phyloP scores from a whole-genome alignment of 2,329 filamentous ascomycete species.

The Mariannaea elegans region DNA sequence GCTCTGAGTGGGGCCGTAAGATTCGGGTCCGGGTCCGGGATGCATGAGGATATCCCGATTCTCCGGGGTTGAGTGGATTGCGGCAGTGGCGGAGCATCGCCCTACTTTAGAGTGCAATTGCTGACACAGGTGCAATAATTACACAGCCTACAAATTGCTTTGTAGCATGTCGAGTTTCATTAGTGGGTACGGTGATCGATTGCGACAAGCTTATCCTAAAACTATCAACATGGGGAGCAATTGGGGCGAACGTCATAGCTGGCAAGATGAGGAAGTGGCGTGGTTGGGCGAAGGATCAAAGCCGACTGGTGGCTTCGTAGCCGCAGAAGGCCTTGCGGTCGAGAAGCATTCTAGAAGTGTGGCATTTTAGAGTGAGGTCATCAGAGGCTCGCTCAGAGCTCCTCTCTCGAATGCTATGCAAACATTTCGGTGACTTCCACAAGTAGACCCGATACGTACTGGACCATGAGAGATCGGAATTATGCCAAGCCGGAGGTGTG shows the following conservation, averaged over 20 bases:
- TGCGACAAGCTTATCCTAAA: background rate
- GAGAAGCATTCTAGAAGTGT: conserved; percentile 16
- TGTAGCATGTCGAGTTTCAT: background rate
- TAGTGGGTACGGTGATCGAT: too few species aligned
- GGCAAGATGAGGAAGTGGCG: background rate
- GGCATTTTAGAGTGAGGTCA: background rate
- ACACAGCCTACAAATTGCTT: conserved; percentile 1
- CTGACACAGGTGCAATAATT: background rate
- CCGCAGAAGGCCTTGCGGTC: background rate
- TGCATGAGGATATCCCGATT: conserved; percentile 1
- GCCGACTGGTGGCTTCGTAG: conserved; percentile 4
- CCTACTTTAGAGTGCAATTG: background rate
- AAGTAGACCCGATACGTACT: background rate
- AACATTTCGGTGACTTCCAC: conserved; percentile 4
- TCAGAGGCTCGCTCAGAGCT: background rate
- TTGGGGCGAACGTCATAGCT: background rate
- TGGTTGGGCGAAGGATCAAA: conserved; percentile 3
- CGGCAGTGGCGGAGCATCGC: conserved; percentile 8
- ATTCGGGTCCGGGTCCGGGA: conserved; percentile 1
- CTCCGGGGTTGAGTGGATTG: background rate
- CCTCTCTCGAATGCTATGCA: background rate
- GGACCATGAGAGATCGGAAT: background rate
- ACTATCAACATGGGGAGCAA: too few species aligned
- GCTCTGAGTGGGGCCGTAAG: conserved; percentile 9
- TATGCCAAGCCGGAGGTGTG: conserved; percentile 1